Evolutionary conservation across 305 asterid genomes (phyloP).

Genomic region (Solanum hybrid): DNA sequence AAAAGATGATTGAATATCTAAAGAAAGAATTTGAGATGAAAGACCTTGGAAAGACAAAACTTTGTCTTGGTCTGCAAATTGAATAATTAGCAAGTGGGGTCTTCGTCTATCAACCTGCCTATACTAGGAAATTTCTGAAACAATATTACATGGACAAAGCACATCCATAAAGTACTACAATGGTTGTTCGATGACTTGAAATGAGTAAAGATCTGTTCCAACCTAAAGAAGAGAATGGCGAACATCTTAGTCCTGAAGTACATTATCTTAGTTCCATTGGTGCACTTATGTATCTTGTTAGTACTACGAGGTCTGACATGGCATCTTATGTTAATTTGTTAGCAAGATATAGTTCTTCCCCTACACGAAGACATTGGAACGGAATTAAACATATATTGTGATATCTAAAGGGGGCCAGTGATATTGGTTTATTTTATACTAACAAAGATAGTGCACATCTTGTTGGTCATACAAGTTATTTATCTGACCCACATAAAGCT

Average conservation of each 20-base stretch:
- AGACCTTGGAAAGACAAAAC: not conserved
- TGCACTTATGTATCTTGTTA: not conserved
- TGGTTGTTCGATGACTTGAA: no score
- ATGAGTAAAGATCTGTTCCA: no score
- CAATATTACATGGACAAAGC: not conserved
- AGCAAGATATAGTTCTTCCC: not conserved
- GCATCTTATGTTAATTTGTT: not conserved
- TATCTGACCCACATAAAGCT: not conserved
- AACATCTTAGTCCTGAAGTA: not conserved
- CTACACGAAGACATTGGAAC: not conserved
- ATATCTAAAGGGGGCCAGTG: not conserved
- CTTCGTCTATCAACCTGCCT: not conserved
- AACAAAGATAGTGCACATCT: not conserved
- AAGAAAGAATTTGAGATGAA: not conserved
- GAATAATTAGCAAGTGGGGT: not conserved
- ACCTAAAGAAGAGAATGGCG: no score
- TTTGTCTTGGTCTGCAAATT: no score
- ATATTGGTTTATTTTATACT: not conserved
- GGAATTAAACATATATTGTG: no score
- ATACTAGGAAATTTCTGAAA: not conserved
- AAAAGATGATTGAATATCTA: not conserved
- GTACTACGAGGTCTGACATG: not conserved
- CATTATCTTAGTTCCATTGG: not conserved
- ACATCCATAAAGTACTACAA: not conserved
- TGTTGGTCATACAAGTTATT: not conserved